Percentiles rank a stretch among this genome's conserved stretches.
Conservation (phyloP, 345 rosid genomes). For the Cardamine resedifolia region DNA sequence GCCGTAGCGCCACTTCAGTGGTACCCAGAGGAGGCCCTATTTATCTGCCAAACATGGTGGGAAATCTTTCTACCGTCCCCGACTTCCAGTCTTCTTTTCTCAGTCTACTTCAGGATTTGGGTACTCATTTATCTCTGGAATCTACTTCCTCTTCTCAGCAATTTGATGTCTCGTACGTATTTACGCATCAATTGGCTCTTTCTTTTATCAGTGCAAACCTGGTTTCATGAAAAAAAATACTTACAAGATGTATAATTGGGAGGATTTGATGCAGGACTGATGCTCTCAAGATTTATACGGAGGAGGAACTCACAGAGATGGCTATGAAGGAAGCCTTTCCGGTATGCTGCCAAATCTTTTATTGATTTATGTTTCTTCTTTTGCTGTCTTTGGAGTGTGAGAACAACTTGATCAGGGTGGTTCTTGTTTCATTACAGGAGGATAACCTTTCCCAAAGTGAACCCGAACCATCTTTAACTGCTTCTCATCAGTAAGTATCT, state of each 20-base stretch:
- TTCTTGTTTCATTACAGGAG: slow-evolving; percentile 15
- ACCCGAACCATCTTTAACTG: background rate
- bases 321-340: slow-evolving; percentile 42
- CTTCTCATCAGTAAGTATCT: slow-evolving; percentile 27
- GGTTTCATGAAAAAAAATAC: background rate
- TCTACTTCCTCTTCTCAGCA: slow-evolving; percentile 21
- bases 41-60: slow-evolving; percentile 35
- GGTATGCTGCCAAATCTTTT: background rate
- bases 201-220: background rate
- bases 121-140: slow-evolving; percentile 27
- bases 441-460: slow-evolving; percentile 6
- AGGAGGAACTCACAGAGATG: slow-evolving; percentile 38
- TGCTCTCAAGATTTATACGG: slow-evolving; percentile 35
- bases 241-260: background rate
- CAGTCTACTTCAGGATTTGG: slow-evolving; percentile 34
- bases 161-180: slow-evolving; percentile 34
- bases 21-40: slow-evolving; percentile 43
- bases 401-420: background rate
- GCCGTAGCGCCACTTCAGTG: background rate
- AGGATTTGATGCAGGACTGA: slow-evolving; percentile 29
- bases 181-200: background rate
- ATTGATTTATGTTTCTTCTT: background rate
- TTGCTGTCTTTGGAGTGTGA: background rate
- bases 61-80: slow-evolving; percentile 13
- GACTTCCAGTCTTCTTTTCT: slow-evolving; percentile 35